Evolutionary conservation across 352 stramenopile species (phyloP).

Genomic region (Globisporangium acanthophoron): DNA sequence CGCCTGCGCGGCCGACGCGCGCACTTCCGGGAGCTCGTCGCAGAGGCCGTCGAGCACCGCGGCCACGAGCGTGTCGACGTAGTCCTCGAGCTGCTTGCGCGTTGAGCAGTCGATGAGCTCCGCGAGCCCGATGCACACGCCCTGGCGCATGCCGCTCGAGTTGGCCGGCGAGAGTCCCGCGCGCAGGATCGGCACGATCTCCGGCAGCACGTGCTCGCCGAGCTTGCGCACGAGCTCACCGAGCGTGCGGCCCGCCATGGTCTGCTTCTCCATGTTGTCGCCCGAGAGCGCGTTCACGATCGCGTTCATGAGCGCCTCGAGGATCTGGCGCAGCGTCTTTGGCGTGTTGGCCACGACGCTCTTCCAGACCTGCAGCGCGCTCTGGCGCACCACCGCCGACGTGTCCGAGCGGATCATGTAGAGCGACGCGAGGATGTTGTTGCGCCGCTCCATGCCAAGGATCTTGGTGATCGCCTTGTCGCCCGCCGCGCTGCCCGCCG

Average conservation of each 20-base stretch:
- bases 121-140: constrained; percentile 97
- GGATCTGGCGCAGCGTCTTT: constrained; percentile 96
- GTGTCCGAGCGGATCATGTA: constrained; percentile 99
- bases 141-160: constrained; percentile 75
- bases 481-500: constrained; percentile 72
- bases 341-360: constrained; percentile 98
- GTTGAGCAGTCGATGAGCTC: constrained; percentile 97
- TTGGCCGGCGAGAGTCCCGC: constrained; percentile 85
- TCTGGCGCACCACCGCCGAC: constrained; percentile 94
- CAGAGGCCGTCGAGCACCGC: constrained; percentile 97
- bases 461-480: constrained; percentile 87
- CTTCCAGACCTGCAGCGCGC: constrained; percentile 98
- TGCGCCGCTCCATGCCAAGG: constrained; percentile 92
- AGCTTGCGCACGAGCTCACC: constrained; percentile 99
- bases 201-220: constrained; percentile 96
- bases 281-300: constrained; percentile 95
- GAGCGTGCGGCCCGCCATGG: constrained; percentile 90
- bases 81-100: constrained; percentile 95
- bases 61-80: constrained; percentile 95
- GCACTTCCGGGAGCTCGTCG: constrained; percentile 88
- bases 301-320: constrained; percentile 94
- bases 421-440: constrained; percentile 95
- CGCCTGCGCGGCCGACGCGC: constrained; percentile 91
- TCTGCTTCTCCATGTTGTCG: constrained; percentile 86
- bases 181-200: constrained; percentile 98